Evolutionary conservation across 371 early-diverging fungal species (phyloP).

Genomic region (Mortierella sp.): DNA sequence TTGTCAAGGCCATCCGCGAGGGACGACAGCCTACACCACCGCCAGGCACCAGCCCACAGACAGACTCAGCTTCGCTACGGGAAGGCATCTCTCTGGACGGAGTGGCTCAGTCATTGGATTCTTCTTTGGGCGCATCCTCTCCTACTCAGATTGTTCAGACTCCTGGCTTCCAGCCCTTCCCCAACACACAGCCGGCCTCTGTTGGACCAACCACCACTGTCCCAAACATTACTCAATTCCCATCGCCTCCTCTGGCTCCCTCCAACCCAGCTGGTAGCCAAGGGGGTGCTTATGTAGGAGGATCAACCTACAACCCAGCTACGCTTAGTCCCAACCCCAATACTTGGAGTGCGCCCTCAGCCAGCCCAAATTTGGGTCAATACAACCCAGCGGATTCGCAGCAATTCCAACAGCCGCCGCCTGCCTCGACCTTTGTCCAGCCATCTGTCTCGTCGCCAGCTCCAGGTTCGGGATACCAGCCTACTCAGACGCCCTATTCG

Average conservation of each 20-base stretch:
- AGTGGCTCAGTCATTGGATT: conserved; percentile 3
- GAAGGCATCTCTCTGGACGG: not conserved
- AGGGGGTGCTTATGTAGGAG: no score
- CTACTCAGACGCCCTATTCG: no score
- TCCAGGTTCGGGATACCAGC: no score
- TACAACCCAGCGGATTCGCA: not conserved
- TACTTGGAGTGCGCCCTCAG: not conserved
- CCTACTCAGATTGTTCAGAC: not conserved
- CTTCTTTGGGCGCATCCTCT: conserved; percentile 1
- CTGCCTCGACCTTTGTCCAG: no score
- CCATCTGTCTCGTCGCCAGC: no score
- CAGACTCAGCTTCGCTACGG: no score
- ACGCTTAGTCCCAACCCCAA: not conserved
- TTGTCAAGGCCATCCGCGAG: conserved; percentile 91
- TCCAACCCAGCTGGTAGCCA: conserved; percentile 35
- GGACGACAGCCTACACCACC: conserved; percentile 80
- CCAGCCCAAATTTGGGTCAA: no score
- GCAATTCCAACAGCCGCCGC: not conserved
- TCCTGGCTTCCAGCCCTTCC: not conserved
- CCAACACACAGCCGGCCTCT: conserved; percentile 8
- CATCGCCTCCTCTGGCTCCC: conserved; percentile 41
- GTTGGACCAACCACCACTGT: conserved; percentile 11
- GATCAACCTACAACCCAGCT: conserved; percentile 5
- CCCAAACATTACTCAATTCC: conserved; percentile 45
- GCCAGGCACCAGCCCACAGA: conserved; percentile 59